A percentile compares a stretch with the other conserved stretches of the same genome.
These are phyloP conservation scores for Cupressus sempervirens DNA, from an alignment of 75 land plant species.

Conservation along the genomic window DNA sequence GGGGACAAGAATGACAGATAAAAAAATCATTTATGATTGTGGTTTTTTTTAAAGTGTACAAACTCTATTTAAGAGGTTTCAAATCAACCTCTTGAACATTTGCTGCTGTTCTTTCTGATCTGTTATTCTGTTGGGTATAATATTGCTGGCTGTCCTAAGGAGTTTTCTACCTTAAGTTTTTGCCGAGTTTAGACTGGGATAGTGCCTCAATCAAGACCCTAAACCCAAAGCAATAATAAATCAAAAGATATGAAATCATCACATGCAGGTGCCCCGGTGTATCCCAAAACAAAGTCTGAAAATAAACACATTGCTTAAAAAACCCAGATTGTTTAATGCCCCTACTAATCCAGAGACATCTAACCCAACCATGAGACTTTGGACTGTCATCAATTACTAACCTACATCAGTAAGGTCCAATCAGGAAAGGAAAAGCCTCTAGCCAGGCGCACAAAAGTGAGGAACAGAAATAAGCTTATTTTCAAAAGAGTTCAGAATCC, in stretches of 20 bases:
- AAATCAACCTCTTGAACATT: neutral
- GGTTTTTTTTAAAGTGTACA: neutral
- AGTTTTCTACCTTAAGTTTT: neutral
- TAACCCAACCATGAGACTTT: neutral
- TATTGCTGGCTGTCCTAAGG: neutral
- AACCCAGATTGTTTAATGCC: neutral
- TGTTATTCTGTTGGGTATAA: neutral
- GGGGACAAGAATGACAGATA: neutral
- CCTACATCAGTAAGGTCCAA: neutral
- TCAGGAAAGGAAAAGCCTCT: neutral
- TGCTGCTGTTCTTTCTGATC: neutral
- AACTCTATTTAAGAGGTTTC: neutral
- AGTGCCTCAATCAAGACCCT: neutral
- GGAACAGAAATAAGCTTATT: neutral
- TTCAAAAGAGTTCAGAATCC: neutral
- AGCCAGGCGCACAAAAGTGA: neutral
- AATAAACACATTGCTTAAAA: neutral
- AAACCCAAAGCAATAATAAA: neutral
- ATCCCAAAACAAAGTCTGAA: neutral
- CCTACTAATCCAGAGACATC: neutral
- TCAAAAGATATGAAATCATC: neutral
- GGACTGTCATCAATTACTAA: neutral
- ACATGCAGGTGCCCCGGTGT: neutral
- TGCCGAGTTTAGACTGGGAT: neutral
- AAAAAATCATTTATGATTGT: neutral